phyloP scores from a whole-genome alignment of 352 stramenopile genomes.

The Pseudoperonospora humuli region DNA sequence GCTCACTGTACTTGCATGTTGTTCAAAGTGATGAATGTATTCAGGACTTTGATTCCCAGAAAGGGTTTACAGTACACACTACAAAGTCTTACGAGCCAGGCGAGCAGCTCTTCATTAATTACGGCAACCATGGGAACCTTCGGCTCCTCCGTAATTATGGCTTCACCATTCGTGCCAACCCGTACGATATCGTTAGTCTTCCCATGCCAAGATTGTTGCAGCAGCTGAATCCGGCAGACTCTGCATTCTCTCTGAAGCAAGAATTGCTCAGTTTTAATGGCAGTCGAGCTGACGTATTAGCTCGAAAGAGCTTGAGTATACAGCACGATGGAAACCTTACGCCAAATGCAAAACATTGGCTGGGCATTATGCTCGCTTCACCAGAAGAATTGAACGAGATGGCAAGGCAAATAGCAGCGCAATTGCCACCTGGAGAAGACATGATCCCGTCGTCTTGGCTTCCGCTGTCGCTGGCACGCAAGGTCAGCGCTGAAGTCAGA shows the following conservation, averaged over 20 bases:
- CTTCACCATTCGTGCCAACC: conserved; percentile 40
- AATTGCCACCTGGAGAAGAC: conserved; percentile 1
- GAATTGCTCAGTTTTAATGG: conserved; percentile 29
- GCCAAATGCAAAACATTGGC: conserved; percentile 35
- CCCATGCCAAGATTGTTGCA: conserved; percentile 33
- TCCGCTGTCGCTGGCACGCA: conserved; percentile 21
- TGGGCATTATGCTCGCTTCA: conserved; percentile 43
- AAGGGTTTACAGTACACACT: conserved; percentile 59
- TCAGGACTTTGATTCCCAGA: conserved; percentile 46
- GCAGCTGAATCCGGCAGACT: conserved; percentile 24
- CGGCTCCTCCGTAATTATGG: conserved; percentile 78
- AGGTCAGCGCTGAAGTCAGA: conserved; percentile 19
- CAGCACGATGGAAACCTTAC: conserved; percentile 26
- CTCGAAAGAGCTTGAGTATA: conserved; percentile 30
- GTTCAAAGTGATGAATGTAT: conserved; percentile 49
- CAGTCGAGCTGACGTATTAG: conserved; percentile 3
- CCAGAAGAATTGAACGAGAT: conserved; percentile 36
- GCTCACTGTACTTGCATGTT: neutral
- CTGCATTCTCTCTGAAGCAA: conserved; percentile 26
- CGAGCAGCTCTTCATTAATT: conserved; percentile 81
- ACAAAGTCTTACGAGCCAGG: conserved; percentile 41
- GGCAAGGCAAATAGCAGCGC: conserved; percentile 23
- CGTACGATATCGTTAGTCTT: conserved; percentile 36
- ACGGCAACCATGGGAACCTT: conserved; percentile 57
- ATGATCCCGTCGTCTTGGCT: conserved; percentile 14